Percentiles rank a stretch among this genome's conserved stretches.
Evolutionary conservation across 2,329 filamentous ascomycete genomes (phyloP).

Genomic region (Cladophialophora carrionii): DNA sequence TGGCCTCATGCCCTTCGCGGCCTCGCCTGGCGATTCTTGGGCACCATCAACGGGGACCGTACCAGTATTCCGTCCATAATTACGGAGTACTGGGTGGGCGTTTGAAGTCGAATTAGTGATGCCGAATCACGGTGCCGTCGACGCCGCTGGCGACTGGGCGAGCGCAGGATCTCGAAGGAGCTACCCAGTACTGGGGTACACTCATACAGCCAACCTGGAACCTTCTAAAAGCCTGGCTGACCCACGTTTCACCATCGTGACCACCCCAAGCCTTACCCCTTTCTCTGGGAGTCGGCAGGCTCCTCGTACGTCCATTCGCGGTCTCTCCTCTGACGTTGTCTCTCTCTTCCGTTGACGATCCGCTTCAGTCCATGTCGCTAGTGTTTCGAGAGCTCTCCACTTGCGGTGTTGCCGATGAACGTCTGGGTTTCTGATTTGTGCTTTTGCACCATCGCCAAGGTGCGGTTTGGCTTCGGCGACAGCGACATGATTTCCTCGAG

Average conservation of each 20-base stretch:
- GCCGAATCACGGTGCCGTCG: background rate
- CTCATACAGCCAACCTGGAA: background rate
- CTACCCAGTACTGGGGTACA: too few relatives aligned
- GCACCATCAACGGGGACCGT: background rate
- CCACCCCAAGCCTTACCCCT: constrained; percentile 17
- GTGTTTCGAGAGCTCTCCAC: constrained; percentile 1
- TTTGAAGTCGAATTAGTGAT: background rate
- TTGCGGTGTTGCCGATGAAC: background rate
- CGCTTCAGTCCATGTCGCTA: background rate
- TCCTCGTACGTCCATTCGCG: too few relatives aligned
- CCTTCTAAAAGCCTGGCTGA: constrained; percentile 10
- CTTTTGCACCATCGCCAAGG: background rate
- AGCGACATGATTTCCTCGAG: background rate
- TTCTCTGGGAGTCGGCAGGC: constrained; percentile 6
- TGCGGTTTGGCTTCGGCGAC: background rate
- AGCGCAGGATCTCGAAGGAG: constrained; percentile 2
- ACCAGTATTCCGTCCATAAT: background rate
- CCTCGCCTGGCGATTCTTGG: background rate
- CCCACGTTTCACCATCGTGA: constrained; percentile 30
- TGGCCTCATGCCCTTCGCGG: background rate
- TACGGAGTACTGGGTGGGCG: background rate
- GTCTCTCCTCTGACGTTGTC: too few relatives aligned
- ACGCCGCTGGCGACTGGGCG: background rate
- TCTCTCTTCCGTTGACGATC: too few relatives aligned
- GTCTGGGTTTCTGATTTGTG: background rate